Conservation (phyloP, 2,329 filamentous ascomycete species). For the Aspergillus sp. region DNA sequence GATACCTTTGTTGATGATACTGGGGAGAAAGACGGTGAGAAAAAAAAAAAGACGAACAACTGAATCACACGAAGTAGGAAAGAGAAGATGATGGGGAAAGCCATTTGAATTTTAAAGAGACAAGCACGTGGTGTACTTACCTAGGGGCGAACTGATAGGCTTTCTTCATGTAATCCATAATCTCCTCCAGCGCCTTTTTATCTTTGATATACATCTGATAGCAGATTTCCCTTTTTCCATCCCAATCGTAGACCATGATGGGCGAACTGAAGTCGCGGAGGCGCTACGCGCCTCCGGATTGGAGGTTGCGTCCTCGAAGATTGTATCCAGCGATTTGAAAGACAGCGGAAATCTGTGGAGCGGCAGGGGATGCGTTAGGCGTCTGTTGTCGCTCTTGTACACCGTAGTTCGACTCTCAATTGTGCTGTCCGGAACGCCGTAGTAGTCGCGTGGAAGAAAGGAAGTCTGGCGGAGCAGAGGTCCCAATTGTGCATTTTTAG, state of each 20-base stretch:
- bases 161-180: conserved; percentile 63
- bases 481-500: conserved; percentile 18
- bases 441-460: conserved; percentile 6
- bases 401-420: conserved; percentile 21
- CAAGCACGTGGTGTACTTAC: conserved; percentile 38
- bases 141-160: conserved; percentile 63
- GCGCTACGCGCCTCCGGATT: conserved; percentile 15
- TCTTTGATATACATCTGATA: conserved; percentile 71
- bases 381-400: conserved; percentile 29
- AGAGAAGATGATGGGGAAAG: too few relatives aligned
- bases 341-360: conserved; percentile 8
- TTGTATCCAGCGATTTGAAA: conserved; percentile 2
- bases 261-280: conserved; percentile 3
- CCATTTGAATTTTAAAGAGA: background rate
- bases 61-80: too few relatives aligned
- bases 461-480: conserved; percentile 13
- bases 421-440: conserved; percentile 12
- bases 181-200: conserved; percentile 64
- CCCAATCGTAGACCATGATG: conserved; percentile 57
- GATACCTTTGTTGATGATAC: background rate
- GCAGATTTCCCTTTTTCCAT: conserved; percentile 58
- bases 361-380: conserved; percentile 16
- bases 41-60: too few relatives aligned
- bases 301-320: conserved; percentile 19
- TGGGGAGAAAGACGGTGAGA: background rate